These are phyloP conservation scores for Parathielavia hyrcaniae DNA, from an alignment of 495 filamentous ascomycete species.

Conservation along the genomic window DNA sequence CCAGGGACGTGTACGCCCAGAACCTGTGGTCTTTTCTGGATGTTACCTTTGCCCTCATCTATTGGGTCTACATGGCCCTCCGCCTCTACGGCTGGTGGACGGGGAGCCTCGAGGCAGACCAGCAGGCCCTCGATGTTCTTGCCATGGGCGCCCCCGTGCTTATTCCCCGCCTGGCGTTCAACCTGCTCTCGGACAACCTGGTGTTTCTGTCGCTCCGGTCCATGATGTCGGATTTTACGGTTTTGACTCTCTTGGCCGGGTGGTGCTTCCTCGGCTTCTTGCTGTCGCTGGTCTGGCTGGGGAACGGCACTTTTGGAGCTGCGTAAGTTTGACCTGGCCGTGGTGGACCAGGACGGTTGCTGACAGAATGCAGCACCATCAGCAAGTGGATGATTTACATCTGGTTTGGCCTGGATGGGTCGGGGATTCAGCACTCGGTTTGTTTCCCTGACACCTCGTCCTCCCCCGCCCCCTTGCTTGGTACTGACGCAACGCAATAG, in stretches of 20 bases:
- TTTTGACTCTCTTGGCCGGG: constrained; percentile 56
- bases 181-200: constrained; percentile 65
- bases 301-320: constrained; percentile 40
- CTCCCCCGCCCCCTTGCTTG: background rate
- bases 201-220: constrained; percentile 63
- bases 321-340: constrained; percentile 29
- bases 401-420: constrained; percentile 72
- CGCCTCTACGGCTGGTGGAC: constrained; percentile 52
- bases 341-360: background rate
- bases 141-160: constrained; percentile 64
- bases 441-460: constrained; percentile 10
- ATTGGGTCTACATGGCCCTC: constrained; percentile 52
- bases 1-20: constrained; percentile 68
- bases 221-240: constrained; percentile 68
- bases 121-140: constrained; percentile 61
- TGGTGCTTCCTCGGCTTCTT: constrained; percentile 73
- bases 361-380: constrained; percentile 47
- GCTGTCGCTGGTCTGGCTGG: constrained; percentile 63
- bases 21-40: constrained; percentile 77
- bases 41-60: constrained; percentile 58
- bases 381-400: constrained; percentile 78
- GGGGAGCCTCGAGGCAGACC: constrained; percentile 31
- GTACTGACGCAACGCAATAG: constrained; percentile 24
- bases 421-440: constrained; percentile 58
- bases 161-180: constrained; percentile 67